Evolutionary conservation across 352 stramenopile species (phyloP), one percentile per base, ranked within the genome.

Genomic region (Phytophthora tubulina): DNA sequence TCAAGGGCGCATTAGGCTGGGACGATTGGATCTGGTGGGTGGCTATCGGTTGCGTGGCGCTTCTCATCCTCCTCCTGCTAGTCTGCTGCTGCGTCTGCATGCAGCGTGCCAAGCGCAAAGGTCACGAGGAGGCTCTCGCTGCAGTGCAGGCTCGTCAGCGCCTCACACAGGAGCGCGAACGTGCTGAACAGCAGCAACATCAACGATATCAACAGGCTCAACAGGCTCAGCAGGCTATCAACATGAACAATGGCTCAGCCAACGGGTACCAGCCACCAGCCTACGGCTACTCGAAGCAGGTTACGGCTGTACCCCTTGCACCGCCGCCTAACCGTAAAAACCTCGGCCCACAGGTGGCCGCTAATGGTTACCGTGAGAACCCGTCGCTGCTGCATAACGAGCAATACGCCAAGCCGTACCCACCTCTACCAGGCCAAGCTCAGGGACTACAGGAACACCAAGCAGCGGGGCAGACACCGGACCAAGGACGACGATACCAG

Each of bases 21-120:
- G 84, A 93, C 70, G 88, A 95, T 70, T 93, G 88, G 85, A 80
- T 93, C 67, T 95, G 88, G 88, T 93, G 84, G 85, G 72, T 77
- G 46, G 78, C 65, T 39, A 88, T 93, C 52, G 80, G 84, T 67
- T 81, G 78, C 57, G 63, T 91, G 31, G 81, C 61, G 55, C 81
- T 95, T 56, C 73, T 95, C 57, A 67, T 95, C 55, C 74, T 93
- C 48, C 70, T 95, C 64, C 69, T 85, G 33, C 49, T 90, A 11
- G 77, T 95, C 35, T 93, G 88, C 82, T 93, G 82, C 72, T 88
- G 82, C 78, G 79, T 92, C 48, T 95, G 88, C 72, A 80, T 92
- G 71, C 82, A 91, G 62, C 81, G 88, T 53, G 88, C 84, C 67
- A 91, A 91, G 81, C 85, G 85, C 63, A 93, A 93, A 64, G 88